These are phyloP conservation scores for Colletotrichum incanum DNA, from an alignment of 2,329 filamentous ascomycete species.

Conservation along the genomic window DNA sequence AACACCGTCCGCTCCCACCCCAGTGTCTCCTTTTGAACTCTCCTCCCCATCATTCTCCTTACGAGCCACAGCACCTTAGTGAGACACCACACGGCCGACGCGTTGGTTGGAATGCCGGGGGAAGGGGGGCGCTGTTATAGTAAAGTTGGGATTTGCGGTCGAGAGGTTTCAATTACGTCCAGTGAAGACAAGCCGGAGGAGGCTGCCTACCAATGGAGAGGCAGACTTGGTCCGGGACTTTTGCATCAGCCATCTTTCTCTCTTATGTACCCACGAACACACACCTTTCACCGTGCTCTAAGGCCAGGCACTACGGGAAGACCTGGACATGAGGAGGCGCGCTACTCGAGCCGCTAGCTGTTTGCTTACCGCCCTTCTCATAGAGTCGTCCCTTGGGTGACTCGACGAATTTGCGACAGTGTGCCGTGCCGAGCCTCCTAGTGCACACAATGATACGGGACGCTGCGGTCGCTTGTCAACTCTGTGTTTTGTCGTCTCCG, in stretches of 20 bases:
- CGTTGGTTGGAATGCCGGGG: constrained; percentile 18
- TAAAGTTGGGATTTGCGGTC: constrained; percentile 3
- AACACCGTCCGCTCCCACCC: constrained; percentile 14
- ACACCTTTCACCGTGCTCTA: background rate
- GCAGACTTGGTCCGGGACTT: constrained; percentile 32
- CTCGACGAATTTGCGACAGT: background rate
- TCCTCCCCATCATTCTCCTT: background rate
- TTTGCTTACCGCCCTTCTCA: constrained; percentile 35
- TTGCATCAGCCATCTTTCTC: constrained; percentile 26
- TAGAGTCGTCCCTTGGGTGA: constrained; percentile 6
- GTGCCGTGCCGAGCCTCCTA: constrained; percentile 27
- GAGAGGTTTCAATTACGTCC: constrained; percentile 25
- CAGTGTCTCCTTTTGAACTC: background rate
- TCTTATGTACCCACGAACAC: background rate
- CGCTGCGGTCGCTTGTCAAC: background rate
- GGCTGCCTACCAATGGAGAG: constrained; percentile 2
- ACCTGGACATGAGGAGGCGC: constrained; percentile 19
- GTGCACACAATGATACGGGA: constrained; percentile 8
- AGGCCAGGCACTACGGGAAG: constrained; percentile 2
- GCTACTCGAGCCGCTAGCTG: constrained; percentile 14
- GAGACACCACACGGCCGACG: constrained; percentile 24
- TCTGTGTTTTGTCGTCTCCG: background rate
- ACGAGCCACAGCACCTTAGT: constrained; percentile 1
- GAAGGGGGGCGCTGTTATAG: background rate
- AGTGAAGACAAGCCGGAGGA: constrained; percentile 2